Base-by-base conservation (phyloP, 805 yeast species). In the Candida parachauliodes region DNA sequence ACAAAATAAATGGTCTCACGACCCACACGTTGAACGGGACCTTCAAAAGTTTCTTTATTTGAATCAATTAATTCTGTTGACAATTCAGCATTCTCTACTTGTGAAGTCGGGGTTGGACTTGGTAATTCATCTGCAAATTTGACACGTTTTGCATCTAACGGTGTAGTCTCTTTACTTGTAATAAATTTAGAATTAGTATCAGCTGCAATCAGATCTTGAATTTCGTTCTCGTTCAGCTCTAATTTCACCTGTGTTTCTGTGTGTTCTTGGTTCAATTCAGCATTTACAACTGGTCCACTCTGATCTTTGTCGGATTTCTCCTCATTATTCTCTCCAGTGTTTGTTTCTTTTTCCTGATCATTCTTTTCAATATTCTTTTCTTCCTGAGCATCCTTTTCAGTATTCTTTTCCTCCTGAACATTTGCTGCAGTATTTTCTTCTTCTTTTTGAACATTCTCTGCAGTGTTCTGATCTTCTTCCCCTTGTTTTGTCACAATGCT, bases 21-120 rank as follows among this genome's bases (percentile, higher is more conserved):
- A 1, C 78, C 68, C 2, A 82, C 78, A 37, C 68, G 68, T 50
- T 80, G 88, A 2, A 65, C 57, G 1, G 95, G 95, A 0, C 95
- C 95, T 54, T 80, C 81, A 48, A 69, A 78, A 0, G 65, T 43
- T 19, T 52, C 56, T 8, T 52, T 48, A 16, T 38, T 42, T 15
- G 5, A 11, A 14, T 30, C 37, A 11, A 17, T n/a, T 10, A 5
- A 6, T 16, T 8, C 32, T 27, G 11, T 32, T 11, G 20, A 10
- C 3, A 7, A 4, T 9, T 23, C 36, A 24, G 38, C 40, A 11
- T 16, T 20, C 10, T 21, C 24, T 10, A 7, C 36, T 8, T 39
- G 44, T 3, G 30, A 8, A n/a, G 26, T 11, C 18, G 29, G 36
- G 24, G 24, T 8, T n/a, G n/a, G n/a, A 4, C 38, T 39, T 11